These are phyloP conservation scores for Neurospora cerealis DNA, from an alignment of 495 filamentous ascomycete genomes.

Conservation along the genomic window DNA sequence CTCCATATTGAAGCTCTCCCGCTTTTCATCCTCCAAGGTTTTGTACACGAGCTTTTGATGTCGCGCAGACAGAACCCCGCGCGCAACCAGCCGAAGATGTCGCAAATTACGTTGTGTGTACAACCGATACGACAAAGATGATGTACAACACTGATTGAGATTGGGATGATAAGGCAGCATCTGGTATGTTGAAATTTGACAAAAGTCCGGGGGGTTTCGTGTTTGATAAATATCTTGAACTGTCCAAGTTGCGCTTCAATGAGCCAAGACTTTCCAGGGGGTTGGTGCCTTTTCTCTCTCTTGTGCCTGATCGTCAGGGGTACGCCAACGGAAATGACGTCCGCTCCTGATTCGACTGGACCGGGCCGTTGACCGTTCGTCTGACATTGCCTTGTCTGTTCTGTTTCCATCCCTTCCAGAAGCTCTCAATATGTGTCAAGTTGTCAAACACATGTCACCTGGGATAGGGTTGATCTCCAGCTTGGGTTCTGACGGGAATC, in stretches of 20 bases:
- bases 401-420: neutral
- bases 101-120: neutral
- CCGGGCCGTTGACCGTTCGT: neutral
- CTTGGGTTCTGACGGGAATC: neutral
- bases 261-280: neutral
- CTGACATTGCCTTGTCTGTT: neutral
- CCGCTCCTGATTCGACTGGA: neutral
- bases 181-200: neutral
- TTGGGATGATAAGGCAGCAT: neutral
- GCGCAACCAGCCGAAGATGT: neutral
- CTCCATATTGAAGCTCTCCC: neutral
- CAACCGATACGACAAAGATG: neutral
- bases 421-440: neutral
- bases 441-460: neutral
- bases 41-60: neutral
- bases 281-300: neutral
- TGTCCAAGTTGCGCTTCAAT: neutral
- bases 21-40: neutral
- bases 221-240: neutral
- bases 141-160: neutral
- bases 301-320: neutral
- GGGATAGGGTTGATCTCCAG: neutral
- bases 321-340: neutral
- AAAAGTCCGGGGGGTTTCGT: neutral
- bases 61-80: neutral